phyloP scores from a whole-genome alignment of 1,284 basidiomycete genomes.

The Apiotrichum montevideense region DNA sequence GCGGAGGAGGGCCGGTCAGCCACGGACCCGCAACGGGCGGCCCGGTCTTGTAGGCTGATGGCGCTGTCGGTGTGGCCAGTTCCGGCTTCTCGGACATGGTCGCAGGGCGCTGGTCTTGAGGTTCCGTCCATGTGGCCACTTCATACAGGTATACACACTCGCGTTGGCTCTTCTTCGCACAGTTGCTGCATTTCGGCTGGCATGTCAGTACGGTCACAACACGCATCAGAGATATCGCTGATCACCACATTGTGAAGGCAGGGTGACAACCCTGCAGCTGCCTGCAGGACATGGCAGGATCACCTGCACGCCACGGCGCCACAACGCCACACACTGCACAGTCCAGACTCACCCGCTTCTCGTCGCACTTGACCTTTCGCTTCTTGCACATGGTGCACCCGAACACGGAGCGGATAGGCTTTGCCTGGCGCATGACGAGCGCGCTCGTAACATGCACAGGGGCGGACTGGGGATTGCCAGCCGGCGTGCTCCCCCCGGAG shows the following conservation, averaged over 20 bases:
- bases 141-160: conserved; percentile 14
- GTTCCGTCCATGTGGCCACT: background rate
- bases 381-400: conserved; percentile 13
- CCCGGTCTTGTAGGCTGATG: too few relatives aligned
- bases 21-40: too few relatives aligned
- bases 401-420: conserved; percentile 9
- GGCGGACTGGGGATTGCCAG: too few relatives aligned
- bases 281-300: too few relatives aligned
- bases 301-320: too few relatives aligned
- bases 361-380: conserved; percentile 15
- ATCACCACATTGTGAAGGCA: background rate
- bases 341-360: conserved; percentile 4
- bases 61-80: too few relatives aligned
- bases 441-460: background rate
- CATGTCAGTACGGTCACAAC: background rate
- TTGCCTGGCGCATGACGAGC: background rate
- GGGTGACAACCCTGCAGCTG: too few relatives aligned
- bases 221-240: background rate
- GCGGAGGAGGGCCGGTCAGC: too few relatives aligned
- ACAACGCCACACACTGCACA: background rate
- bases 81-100: too few relatives aligned
- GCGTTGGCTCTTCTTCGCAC: conserved; percentile 5
- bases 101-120: background rate
- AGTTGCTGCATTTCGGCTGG: conserved; percentile 14
- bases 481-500: too few relatives aligned